phyloP scores from a whole-genome alignment of 495 filamentous ascomycete species.

The Penicillium odoratum region DNA sequence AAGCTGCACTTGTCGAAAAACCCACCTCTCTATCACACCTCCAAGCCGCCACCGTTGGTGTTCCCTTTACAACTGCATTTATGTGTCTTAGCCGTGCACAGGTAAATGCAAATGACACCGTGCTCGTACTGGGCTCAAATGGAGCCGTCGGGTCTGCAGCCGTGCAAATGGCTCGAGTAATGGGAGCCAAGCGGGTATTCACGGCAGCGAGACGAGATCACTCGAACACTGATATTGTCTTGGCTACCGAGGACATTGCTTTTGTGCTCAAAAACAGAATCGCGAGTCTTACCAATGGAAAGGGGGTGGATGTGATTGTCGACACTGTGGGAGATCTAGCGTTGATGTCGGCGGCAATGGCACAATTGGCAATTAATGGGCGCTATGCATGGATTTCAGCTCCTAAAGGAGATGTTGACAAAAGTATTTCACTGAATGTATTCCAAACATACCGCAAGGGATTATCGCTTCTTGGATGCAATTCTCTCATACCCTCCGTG shows the following conservation, averaged over 20 bases:
- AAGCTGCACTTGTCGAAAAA: constrained; percentile 19
- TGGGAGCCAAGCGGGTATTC: constrained; percentile 21
- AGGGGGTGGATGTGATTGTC: constrained; percentile 22
- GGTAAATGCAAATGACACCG: constrained; percentile 10
- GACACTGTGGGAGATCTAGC: constrained; percentile 20
- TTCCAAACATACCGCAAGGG: constrained; percentile 25
- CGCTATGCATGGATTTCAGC: constrained; percentile 25
- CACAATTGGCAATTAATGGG: constrained; percentile 16
- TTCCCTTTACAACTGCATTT: constrained; percentile 22
- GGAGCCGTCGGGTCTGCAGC: constrained; percentile 23
- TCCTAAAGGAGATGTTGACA: constrained; percentile 15
- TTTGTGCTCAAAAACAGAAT: constrained; percentile 1
- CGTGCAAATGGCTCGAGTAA: constrained; percentile 19
- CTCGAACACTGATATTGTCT: constrained; percentile 12
- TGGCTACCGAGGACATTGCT: not conserved
- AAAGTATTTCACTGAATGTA: constrained; percentile 15
- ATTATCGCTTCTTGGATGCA: constrained; percentile 20
- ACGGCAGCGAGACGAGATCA: constrained; percentile 15
- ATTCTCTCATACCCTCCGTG: constrained; percentile 12
- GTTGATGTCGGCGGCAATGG: constrained; percentile 18
- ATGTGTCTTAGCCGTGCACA: constrained; percentile 15
- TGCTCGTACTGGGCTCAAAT: constrained; percentile 21
- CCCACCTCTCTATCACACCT: constrained; percentile 10
- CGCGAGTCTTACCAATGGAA: constrained; percentile 11
- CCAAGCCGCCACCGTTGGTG: constrained; percentile 24